phyloP scores from a whole-genome alignment of 495 filamentous ascomycete genomes.

The Barbatosphaeria neglecta region DNA sequence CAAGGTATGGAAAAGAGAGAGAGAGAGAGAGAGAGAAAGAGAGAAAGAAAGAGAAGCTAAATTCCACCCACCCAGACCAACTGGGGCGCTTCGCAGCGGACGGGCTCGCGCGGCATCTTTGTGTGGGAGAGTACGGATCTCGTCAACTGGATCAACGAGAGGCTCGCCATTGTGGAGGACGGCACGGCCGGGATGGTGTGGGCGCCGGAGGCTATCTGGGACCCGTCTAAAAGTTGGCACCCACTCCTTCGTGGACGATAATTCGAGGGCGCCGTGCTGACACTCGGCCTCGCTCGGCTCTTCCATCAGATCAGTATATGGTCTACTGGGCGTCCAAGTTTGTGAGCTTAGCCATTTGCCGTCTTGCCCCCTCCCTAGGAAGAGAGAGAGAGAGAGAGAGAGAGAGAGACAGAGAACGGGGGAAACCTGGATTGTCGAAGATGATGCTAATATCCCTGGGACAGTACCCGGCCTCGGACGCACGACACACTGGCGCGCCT shows the following conservation, averaged over 20 bases:
- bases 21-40: no score
- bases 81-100: constrained; percentile 41
- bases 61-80: no score
- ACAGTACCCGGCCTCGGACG: constrained; percentile 29
- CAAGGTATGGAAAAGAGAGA: no score
- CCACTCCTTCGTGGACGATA: neutral
- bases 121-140: constrained; percentile 43
- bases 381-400: no score
- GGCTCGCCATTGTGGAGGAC: constrained; percentile 37
- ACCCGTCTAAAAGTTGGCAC: constrained; percentile 27
- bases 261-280: constrained; percentile 1
- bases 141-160: constrained; percentile 34
- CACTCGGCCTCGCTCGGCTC: no score
- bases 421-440: no score
- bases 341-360: constrained; percentile 11
- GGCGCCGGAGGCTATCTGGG: constrained; percentile 44
- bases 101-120: constrained; percentile 37
- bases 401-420: no score
- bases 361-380: constrained; percentile 5
- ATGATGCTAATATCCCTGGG: no score
- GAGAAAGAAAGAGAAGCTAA: no score
- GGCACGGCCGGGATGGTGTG: constrained; percentile 43
- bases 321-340: constrained; percentile 46
- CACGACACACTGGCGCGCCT: constrained; percentile 23
- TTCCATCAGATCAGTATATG: constrained; percentile 33